phyloP scores from a whole-genome alignment of 345 rosid genomes.

The Bruguiera sexangula region DNA sequence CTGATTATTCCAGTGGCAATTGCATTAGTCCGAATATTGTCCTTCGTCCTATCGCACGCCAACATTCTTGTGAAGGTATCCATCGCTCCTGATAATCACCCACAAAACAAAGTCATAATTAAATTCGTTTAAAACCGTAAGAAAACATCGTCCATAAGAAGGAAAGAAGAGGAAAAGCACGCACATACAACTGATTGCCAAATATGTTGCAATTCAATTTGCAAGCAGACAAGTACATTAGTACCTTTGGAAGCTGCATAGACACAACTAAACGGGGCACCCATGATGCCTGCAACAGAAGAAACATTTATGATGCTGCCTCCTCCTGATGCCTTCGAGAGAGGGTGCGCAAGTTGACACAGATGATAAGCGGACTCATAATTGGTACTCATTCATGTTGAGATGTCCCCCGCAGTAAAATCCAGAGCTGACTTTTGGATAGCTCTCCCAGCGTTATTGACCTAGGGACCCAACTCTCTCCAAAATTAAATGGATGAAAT shows the following conservation, averaged over 20 bases:
- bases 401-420: slow-evolving; percentile 10
- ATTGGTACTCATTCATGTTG: slow-evolving; percentile 17
- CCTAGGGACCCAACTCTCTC: background rate
- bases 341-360: slow-evolving; percentile 12
- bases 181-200: no score
- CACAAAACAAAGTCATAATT: no score
- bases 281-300: slow-evolving; percentile 10
- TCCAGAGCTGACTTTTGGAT: background rate
- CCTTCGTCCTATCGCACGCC: slow-evolving; percentile 23
- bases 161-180: no score
- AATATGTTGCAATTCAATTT: no score
- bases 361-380: slow-evolving; percentile 16
- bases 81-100: slow-evolving; percentile 8
- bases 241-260: slow-evolving; percentile 20
- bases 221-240: background rate
- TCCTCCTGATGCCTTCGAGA: slow-evolving; percentile 2
- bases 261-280: slow-evolving; percentile 1
- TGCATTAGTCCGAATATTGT: slow-evolving; percentile 20
- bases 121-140: no score
- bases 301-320: slow-evolving; percentile 6
- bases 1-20: slow-evolving; percentile 1
- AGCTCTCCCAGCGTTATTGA: slow-evolving; percentile 10
- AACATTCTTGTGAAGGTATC: slow-evolving; percentile 14
- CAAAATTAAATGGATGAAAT: no score
- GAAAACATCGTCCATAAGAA: no score